Evolutionary conservation across 495 filamentous ascomycete genomes (phyloP), one percentile per base, ranked within the genome.

Genomic region (Hypoxylon crocopeplum): DNA sequence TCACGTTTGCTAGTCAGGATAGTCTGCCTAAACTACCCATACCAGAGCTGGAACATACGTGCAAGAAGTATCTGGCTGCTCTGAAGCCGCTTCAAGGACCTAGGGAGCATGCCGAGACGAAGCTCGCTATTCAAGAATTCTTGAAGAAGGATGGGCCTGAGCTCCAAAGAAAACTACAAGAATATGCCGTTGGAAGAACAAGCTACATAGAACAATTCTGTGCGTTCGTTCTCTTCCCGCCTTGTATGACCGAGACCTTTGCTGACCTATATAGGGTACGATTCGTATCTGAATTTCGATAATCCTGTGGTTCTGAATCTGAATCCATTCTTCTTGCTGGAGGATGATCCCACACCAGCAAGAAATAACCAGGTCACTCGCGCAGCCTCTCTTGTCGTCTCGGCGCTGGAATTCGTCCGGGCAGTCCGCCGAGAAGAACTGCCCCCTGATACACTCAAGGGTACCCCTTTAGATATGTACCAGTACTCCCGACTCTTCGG

Each of bases 171-270:
- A 89, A 86, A 72, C 74, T 98, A 42, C 94, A 91, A 80, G 89
- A 88, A 71, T 98, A 98, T 81, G 92, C 95, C n/a, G 83, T 82
- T 4, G 92, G 88, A 17, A 92, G 92, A 74, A 91, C 91, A 7
- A 98, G 95, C 71, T 98, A 95, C 69, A 98, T 98, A 57, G 94
- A 98, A 70, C 94, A 98, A 70, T 98, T 98, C 62, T 98, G 93
- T 98, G 85, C 56, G 93, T 84, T 33, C 10, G 16, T 24, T 39
- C 17, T 39, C 44, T 2, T 13, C 10, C 5, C 10, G 25, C 5
- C 3, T 5, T 27, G 20, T 11, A 25, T 19, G 3, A 19, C 22
- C 6, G 15, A 16, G 4, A n/a, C 24, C 19, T 39, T 53, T 47
- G 44, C 57, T 55, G 57, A 56, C 19, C 15, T 47, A 17, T 39